Conservation (phyloP, 495 filamentous ascomycete species). For the Penicillium cinerascens region DNA sequence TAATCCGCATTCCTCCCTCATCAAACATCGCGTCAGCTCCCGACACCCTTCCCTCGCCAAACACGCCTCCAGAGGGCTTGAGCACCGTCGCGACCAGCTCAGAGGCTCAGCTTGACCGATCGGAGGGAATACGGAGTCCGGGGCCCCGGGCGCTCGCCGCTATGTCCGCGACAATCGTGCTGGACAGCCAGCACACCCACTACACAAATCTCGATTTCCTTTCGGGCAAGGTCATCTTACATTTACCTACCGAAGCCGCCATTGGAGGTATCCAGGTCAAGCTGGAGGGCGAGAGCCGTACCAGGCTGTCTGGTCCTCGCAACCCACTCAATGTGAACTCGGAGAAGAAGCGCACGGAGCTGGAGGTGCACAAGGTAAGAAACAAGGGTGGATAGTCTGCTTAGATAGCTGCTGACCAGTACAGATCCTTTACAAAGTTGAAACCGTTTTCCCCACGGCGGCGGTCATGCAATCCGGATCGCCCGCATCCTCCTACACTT, state of each 20-base stretch:
- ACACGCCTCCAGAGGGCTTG: background rate
- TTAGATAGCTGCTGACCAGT: constrained; percentile 8
- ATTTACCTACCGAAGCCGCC: constrained; percentile 58
- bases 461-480: constrained; percentile 46
- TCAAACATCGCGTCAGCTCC: constrained; percentile 1
- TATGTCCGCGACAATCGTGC: constrained; percentile 76
- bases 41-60: background rate
- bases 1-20: constrained; percentile 14
- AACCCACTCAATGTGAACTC: constrained; percentile 58
- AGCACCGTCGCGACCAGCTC: background rate
- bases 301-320: constrained; percentile 53
- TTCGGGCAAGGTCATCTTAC: constrained; percentile 63
- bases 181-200: constrained; percentile 69
- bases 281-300: constrained; percentile 84
- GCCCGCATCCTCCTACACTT: constrained; percentile 51
- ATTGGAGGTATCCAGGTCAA: constrained; percentile 84
- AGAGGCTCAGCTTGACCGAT: background rate
- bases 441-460: constrained; percentile 59
- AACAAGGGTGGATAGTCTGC: background rate
- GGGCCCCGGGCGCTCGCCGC: constrained; percentile 26
- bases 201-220: constrained; percentile 91
- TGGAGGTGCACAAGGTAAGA: constrained; percentile 76
- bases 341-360: constrained; percentile 56
- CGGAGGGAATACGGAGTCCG: constrained; percentile 1
- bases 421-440: constrained; percentile 64